Percentiles rank a stretch among this genome's conserved stretches.
Conservation (phyloP, 371 early-diverging fungal genomes). For the Chytridiales sp. region DNA sequence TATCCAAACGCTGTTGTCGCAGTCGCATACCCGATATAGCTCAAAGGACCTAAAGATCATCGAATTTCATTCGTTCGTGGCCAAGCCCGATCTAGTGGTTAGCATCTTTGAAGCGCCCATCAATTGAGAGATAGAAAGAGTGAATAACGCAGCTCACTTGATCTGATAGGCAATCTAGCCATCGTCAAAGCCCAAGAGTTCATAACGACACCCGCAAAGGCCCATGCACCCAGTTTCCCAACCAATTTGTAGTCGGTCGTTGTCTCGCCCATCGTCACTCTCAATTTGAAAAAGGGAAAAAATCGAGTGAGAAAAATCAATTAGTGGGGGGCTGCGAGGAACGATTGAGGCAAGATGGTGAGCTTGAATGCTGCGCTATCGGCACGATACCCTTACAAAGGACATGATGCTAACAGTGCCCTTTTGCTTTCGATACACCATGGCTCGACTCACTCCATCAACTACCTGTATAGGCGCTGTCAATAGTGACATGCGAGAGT, state of each 20-base stretch:
- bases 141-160: constrained; percentile 9
- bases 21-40: constrained; percentile 19
- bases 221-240: constrained; percentile 10
- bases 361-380: too few species aligned
- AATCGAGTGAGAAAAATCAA: too few species aligned
- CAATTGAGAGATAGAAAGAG: not conserved
- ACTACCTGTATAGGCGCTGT: constrained; percentile 12
- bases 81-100: not conserved
- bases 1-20: constrained; percentile 25
- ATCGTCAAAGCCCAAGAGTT: constrained; percentile 25
- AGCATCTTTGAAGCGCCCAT: not conserved
- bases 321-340: too few species aligned
- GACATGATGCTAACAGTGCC: too few species aligned
- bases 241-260: not conserved
- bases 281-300: too few species aligned
- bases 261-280: too few species aligned
- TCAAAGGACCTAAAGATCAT: constrained; percentile 13
- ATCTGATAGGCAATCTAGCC: constrained; percentile 11
- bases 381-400: not conserved
- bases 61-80: not conserved
- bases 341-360: too few species aligned
- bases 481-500: constrained; percentile 20
- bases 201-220: constrained; percentile 14
- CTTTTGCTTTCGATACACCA: too few species aligned
- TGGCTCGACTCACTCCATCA: not conserved